phyloP scores from a whole-genome alignment of 129 eudicot genomes.

The Centaurea solstitialis region DNA sequence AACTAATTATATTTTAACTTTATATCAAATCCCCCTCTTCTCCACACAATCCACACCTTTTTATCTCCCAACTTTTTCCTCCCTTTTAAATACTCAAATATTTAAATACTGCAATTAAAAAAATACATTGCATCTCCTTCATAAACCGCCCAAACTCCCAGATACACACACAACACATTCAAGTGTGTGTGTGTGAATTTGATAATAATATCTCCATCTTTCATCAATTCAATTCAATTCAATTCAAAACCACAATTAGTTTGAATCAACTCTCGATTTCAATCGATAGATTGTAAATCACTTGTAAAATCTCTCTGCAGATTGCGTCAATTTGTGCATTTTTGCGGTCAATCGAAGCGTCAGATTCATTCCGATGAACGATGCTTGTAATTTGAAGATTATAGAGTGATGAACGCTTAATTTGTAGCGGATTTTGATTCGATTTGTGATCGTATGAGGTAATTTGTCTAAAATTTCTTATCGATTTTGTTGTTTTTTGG shows the following conservation, averaged over 20 bases:
- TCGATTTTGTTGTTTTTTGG: constrained; percentile 23
- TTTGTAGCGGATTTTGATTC: constrained; percentile 11
- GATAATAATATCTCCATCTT: constrained; percentile 12
- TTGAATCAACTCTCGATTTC: constrained; percentile 12
- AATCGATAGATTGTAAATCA: not conserved
- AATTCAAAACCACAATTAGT: not conserved
- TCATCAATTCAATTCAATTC: not conserved
- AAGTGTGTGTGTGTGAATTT: constrained; percentile 3
- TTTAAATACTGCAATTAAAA: constrained; percentile 9
- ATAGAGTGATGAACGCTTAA: not conserved
- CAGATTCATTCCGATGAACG: constrained; percentile 14
- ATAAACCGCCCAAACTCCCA: constrained; percentile 44
- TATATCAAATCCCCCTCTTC: constrained; percentile 15
- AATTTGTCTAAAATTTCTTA: constrained; percentile 4
- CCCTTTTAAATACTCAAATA: constrained; percentile 6
- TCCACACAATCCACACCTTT: constrained; percentile 17
- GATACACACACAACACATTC: constrained; percentile 37
- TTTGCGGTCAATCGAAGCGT: not conserved
- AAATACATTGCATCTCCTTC: constrained; percentile 25
- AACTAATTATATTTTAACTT: not conserved
- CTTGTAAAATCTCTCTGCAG: not conserved
- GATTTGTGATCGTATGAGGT: constrained; percentile 21
- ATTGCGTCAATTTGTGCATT: not conserved
- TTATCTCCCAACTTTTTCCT: constrained; percentile 19
- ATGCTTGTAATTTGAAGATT: constrained; percentile 17